These are phyloP conservation scores for Aureobasidium sp. DNA, from an alignment of 2,329 filamentous ascomycete genomes.

Conservation along the genomic window DNA sequence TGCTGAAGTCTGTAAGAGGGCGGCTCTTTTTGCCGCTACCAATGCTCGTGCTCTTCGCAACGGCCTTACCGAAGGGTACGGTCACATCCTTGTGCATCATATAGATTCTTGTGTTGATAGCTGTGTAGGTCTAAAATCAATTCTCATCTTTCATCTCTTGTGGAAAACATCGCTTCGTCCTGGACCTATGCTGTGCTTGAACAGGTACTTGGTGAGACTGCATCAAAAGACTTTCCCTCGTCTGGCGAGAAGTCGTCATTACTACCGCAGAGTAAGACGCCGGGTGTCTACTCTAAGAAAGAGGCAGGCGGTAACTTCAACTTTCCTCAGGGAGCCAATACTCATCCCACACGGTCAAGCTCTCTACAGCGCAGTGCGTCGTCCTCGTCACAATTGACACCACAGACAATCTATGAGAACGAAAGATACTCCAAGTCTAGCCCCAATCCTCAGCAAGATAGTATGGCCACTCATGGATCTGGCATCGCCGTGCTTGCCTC, in stretches of 20 bases:
- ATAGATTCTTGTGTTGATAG: conserved; percentile 19
- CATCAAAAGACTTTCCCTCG: conserved; percentile 59
- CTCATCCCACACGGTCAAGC: conserved; percentile 14
- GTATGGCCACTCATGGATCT: conserved; percentile 15
- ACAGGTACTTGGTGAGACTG: conserved; percentile 68
- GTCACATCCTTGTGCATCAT: conserved; percentile 21
- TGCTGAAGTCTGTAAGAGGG: conserved; percentile 77
- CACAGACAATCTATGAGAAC: conserved; percentile 10
- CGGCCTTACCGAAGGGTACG: conserved; percentile 61
- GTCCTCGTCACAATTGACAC: background rate
- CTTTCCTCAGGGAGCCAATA: conserved; percentile 17
- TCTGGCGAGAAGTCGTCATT: conserved; percentile 29
- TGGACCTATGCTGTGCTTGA: conserved; percentile 71
- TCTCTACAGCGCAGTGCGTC: conserved; percentile 13
- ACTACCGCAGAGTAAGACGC: background rate
- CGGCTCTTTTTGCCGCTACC: conserved; percentile 74
- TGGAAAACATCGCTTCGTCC: conserved; percentile 68
- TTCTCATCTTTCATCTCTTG: conserved; percentile 29
- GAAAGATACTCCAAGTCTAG: conserved; percentile 5
- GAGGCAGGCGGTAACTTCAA: conserved; percentile 14
- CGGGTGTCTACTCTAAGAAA: background rate
- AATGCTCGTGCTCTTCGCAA: conserved; percentile 70
- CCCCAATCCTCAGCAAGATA: conserved; percentile 1
- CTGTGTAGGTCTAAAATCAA: conserved; percentile 26
- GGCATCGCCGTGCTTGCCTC: conserved; percentile 74